Evolutionary conservation across 2,329 filamentous ascomycete species (phyloP).

Genomic region (Colletotrichum australisinense): DNA sequence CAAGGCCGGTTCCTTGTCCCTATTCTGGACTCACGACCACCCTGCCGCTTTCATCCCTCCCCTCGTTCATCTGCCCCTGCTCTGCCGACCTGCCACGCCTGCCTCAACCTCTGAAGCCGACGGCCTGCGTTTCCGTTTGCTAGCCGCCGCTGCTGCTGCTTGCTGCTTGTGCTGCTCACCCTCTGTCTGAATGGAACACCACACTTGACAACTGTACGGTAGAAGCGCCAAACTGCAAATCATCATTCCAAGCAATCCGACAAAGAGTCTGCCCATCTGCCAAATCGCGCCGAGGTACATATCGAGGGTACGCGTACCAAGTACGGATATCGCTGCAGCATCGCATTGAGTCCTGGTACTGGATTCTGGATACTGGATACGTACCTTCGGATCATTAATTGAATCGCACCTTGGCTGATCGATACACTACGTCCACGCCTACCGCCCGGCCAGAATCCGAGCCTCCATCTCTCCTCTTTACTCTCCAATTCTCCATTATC

Average conservation of each 20-base stretch:
- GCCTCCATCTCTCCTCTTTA: conserved; percentile 32
- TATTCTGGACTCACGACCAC: neutral
- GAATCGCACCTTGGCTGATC: neutral
- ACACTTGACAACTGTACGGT: neutral
- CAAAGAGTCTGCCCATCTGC: neutral
- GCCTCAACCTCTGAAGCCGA: neutral
- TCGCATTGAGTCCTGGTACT: neutral
- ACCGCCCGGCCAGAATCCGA: conserved; percentile 34
- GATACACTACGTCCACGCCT: conserved; percentile 27
- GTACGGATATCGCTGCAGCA: neutral
- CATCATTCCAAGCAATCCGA: neutral
- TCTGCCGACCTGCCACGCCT: neutral
- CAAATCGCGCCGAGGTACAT: neutral
- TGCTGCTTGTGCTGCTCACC: neutral
- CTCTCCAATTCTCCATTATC: conserved; percentile 9
- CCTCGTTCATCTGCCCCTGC: neutral
- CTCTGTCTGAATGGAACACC: neutral
- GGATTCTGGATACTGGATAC: neutral
- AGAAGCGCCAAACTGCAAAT: neutral
- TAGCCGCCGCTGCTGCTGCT: neutral
- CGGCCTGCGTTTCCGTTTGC: neutral
- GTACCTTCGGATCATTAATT: neutral
- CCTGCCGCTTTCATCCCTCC: conserved; percentile 8
- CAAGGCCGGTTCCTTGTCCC: conserved; percentile 7
- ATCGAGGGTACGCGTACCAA: neutral